These are phyloP conservation scores for Xylariaceae sp. DNA, from an alignment of 2,329 filamentous ascomycete genomes.

Conservation along the genomic window DNA sequence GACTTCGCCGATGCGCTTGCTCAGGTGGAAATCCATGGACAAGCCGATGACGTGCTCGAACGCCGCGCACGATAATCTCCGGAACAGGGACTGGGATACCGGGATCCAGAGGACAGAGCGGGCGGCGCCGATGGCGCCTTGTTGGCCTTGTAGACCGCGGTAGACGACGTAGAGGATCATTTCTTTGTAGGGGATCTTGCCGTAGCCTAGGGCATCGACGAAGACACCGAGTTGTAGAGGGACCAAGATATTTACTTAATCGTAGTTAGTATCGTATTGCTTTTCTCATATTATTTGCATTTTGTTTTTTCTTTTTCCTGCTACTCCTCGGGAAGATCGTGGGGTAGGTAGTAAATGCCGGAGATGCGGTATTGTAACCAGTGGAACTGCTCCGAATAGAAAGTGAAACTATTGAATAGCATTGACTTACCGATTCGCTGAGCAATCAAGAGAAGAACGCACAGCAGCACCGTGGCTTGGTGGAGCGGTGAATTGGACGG, in stretches of 20 bases:
- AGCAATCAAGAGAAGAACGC: slow-evolving; percentile 37
- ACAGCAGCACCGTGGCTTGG: slow-evolving; percentile 39
- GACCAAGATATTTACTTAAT: slow-evolving; percentile 38
- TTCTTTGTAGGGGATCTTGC: slow-evolving; percentile 39
- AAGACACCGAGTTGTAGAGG: slow-evolving; percentile 40
- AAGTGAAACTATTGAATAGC: too few species aligned
- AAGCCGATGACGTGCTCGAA: slow-evolving; percentile 45
- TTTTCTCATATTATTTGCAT: neutral
- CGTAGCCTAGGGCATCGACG: slow-evolving; percentile 38
- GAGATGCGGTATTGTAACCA: neutral
- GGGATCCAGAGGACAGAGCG: slow-evolving; percentile 45
- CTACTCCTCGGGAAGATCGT: neutral
- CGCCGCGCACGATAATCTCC: slow-evolving; percentile 39
- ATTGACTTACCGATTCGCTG: slow-evolving; percentile 33
- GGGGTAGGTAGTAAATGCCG: neutral
- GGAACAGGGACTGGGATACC: slow-evolving; percentile 40
- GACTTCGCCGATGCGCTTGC: slow-evolving; percentile 48
- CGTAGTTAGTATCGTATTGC: slow-evolving; percentile 1
- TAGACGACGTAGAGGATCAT: slow-evolving; percentile 41
- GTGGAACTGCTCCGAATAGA: too few species aligned
- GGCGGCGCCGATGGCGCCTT: slow-evolving; percentile 39
- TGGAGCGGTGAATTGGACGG: slow-evolving; percentile 39
- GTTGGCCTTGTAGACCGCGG: slow-evolving; percentile 42
- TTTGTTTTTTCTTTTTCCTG: neutral
- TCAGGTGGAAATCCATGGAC: slow-evolving; percentile 47